Base-by-base conservation (phyloP, 1,139 yeast genomes). In the Pichia sp. region DNA sequence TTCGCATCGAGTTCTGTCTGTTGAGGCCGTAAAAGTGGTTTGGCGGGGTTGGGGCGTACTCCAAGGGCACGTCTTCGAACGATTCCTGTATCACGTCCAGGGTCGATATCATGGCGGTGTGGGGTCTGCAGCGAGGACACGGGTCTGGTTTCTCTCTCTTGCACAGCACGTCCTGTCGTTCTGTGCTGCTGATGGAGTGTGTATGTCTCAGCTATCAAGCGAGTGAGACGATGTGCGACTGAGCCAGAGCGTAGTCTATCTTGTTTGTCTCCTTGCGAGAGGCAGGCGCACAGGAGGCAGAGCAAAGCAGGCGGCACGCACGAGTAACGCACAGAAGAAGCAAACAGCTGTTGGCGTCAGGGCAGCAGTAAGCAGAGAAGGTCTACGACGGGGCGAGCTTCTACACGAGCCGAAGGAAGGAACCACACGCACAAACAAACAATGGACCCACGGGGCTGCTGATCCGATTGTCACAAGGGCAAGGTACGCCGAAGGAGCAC, bases 41-140 rank as follows among this genome's bases (percentile, higher is more conserved):
- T n/a, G 43, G n/a, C 5, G 53, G 30, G 34, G 51, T 52, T 11
- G 52, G 44, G 8, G 51, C 54, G 16, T 54, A 41, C n/a, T 58
- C 58, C 13, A 66, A 47, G 0, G 68, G 51, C 7, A 66, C 62
- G 48, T 67, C 70, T 56, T 68, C 71, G 51, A 67, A 68, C 4
- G 69, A 62, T 51, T 68, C 71, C 48, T 66, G 63, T 11, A 67
- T 66, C 29, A 64, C 62, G 52, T 63, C 67, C 57, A 64, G 53
- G 10, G 54, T 52, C n/a, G 54, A 47, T 32, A 54, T 32, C 46
- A 47, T 30, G 23, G 8, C 3, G 41, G 5, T 46, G 8, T 23
- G 26, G 26, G 26, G 26, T 23, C 26, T 23, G 26, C 26, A 23
- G 26, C 26, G 26, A 23, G 26, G 26, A 23, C 26, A 23, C 26